Evolutionary conservation across 2,329 filamentous ascomycete species (phyloP).

Genomic region (Chaetomium globosum): DNA sequence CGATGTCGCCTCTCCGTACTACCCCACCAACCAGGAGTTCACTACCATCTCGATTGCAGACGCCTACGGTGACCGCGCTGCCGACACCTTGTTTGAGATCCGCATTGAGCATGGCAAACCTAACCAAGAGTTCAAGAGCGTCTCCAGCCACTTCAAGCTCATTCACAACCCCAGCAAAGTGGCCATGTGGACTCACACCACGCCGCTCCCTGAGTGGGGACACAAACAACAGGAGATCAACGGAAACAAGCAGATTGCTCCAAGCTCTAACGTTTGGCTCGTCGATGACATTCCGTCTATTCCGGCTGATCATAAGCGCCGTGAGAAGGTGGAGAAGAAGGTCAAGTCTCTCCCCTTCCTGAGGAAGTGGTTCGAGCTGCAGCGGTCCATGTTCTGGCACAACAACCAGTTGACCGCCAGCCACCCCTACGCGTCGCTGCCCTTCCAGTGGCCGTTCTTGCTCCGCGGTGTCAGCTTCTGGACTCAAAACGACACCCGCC

Average conservation of each 20-base stretch:
- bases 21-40: conserved; percentile 97
- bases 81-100: conserved; percentile 92
- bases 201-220: conserved; percentile 93
- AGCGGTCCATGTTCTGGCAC: conserved; percentile 98
- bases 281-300: conserved; percentile 89
- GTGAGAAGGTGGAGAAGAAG: conserved; percentile 73
- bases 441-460: conserved; percentile 97
- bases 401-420: conserved; percentile 97
- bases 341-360: conserved; percentile 86
- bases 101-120: conserved; percentile 83
- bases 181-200: conserved; percentile 98
- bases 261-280: conserved; percentile 91
- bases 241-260: conserved; percentile 91
- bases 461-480: conserved; percentile 98
- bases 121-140: conserved; percentile 81
- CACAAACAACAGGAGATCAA: conserved; percentile 99
- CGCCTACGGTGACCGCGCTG: conserved; percentile 71
- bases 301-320: conserved; percentile 69
- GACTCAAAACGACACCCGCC: conserved; percentile 91
- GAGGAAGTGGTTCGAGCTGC: conserved; percentile 92
- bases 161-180: conserved; percentile 94
- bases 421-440: conserved; percentile 92
- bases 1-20: conserved; percentile 95
- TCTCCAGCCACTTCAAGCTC: conserved; percentile 93
- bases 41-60: conserved; percentile 77